A percentile compares a stretch with the other conserved stretches of the same genome.
Conservation (phyloP, 768 basidiomycete genomes). For the Boletus subcaerulescens region DNA sequence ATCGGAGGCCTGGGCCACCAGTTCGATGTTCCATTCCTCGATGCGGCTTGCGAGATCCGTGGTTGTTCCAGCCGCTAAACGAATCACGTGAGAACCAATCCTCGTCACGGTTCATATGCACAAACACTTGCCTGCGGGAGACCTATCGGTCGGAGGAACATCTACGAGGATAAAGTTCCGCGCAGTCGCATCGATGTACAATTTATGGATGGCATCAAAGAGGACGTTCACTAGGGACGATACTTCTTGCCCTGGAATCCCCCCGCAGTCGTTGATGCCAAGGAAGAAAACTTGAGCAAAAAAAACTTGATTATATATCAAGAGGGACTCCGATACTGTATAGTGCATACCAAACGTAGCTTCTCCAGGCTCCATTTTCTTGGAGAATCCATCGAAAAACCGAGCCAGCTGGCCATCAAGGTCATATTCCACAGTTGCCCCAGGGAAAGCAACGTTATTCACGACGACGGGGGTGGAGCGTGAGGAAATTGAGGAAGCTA, state of each 20-base stretch:
- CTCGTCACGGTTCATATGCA: no score
- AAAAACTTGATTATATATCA: background rate
- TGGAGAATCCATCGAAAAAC: background rate
- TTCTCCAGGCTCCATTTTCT: background rate
- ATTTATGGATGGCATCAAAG: conserved; percentile 1
- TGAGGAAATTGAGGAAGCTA: background rate
- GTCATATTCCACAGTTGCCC: conserved; percentile 6
- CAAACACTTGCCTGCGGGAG: conserved; percentile 1
- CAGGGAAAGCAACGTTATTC: conserved; percentile 10
- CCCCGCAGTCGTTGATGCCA: conserved; percentile 14
- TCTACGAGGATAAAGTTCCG: conserved; percentile 14
- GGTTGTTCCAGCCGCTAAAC: background rate
- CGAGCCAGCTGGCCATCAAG: conserved; percentile 2
- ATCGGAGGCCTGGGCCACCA: background rate
- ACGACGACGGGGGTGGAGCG: background rate
- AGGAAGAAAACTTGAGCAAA: conserved; percentile 4
- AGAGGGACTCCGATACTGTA: background rate
- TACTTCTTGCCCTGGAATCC: background rate
- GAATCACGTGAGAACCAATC: background rate
- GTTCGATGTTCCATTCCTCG: conserved; percentile 3
- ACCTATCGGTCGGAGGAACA: conserved; percentile 14
- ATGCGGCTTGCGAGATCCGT: conserved; percentile 1
- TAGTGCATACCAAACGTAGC: conserved; percentile 1
- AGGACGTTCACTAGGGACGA: background rate
- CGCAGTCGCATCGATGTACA: background rate